These are phyloP conservation scores for Sclerotinia spermophila DNA, from an alignment of 2,329 filamentous ascomycete species.

Conservation along the genomic window DNA sequence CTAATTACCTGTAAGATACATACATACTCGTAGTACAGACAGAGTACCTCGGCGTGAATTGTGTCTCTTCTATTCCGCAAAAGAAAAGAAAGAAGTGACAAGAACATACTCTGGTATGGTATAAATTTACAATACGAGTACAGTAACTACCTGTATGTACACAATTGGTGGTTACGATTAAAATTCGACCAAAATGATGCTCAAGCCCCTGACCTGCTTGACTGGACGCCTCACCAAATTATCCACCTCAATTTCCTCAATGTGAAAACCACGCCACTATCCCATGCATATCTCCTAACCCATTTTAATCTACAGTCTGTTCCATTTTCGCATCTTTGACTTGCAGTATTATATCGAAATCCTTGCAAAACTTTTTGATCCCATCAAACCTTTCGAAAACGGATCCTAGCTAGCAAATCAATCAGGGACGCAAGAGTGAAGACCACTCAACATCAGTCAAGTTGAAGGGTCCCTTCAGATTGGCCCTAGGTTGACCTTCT, in stretches of 20 bases:
- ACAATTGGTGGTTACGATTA: background rate
- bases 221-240: background rate
- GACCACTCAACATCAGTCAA: background rate
- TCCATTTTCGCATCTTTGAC: background rate
- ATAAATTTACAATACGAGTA: too few species aligned
- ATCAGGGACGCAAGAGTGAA: conserved; percentile 1
- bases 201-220: conserved; percentile 6
- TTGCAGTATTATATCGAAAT: conserved; percentile 9
- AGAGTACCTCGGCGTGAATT: background rate
- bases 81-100: background rate
- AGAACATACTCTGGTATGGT: too few species aligned
- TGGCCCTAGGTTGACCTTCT: background rate
- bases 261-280: conserved; percentile 7
- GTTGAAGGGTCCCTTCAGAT: conserved; percentile 4
- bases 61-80: background rate
- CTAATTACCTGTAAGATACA: too few species aligned
- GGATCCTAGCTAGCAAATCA: background rate
- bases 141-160: too few species aligned
- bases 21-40: too few species aligned
- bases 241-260: conserved; percentile 16
- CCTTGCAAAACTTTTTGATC: conserved; percentile 1
- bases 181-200: background rate
- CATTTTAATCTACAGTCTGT: background rate
- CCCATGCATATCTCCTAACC: conserved; percentile 7
- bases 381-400: background rate